Conservation (phyloP, 768 basidiomycete species). For the Udeniomyces megalosporus region DNA sequence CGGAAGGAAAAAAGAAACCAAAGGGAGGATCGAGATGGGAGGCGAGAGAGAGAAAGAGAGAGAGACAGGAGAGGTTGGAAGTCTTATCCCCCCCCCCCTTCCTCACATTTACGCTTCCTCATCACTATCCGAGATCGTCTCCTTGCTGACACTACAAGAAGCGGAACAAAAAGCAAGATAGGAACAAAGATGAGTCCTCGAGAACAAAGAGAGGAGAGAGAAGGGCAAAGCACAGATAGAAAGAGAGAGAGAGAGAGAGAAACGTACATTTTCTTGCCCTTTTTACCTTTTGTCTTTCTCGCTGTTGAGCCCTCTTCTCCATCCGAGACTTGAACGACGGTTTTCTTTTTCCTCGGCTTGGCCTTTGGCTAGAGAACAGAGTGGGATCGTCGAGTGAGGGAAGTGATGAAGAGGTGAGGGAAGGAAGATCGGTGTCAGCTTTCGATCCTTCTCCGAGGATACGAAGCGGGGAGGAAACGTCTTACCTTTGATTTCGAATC, state of each 20-base stretch:
- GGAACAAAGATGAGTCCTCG: neutral
- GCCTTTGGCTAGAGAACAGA: neutral
- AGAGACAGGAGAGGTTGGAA: neutral
- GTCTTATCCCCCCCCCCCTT: too few species aligned
- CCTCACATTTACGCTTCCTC: neutral
- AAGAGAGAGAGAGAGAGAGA: neutral
- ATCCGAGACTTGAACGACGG: too few species aligned
- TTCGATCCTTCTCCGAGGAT: too few species aligned
- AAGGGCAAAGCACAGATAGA: neutral
- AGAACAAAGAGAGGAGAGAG: neutral
- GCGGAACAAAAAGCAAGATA: neutral
- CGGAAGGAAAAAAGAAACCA: neutral
- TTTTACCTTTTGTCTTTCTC: neutral
- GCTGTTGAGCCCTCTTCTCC: neutral
- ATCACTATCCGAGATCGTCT: neutral
- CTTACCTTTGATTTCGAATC: neutral
- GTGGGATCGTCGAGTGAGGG: neutral
- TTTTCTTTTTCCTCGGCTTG: neutral
- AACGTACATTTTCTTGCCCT: constrained; percentile 3
- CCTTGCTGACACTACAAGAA: neutral
- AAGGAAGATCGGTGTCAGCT: too few species aligned
- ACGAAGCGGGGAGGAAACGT: neutral
- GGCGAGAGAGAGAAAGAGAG: too few species aligned
- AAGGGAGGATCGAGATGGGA: neutral
- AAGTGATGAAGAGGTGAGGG: neutral